Base-by-base conservation (phyloP, 306 rosid species). In the Gleditsia sinensis region DNA sequence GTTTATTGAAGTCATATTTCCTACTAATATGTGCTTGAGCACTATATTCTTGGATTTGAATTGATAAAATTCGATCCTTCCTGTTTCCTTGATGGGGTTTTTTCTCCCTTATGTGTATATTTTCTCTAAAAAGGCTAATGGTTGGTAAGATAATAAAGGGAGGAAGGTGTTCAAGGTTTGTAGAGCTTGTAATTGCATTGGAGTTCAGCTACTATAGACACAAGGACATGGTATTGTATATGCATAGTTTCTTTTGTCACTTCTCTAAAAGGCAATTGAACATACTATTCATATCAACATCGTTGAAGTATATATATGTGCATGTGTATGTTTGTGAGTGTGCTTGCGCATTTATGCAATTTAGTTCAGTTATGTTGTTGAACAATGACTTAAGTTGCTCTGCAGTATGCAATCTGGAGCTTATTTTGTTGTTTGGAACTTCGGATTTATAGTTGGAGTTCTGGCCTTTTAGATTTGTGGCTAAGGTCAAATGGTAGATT, bases 291-390 rank as follows among this genome's bases (percentile, higher is more conserved):
- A n/a, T n/a, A n/a, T n/a, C n/a, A n/a, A n/a, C n/a, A n/a, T n/a
- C n/a, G n/a, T n/a, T n/a, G n/a, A n/a, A n/a, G n/a, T n/a, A n/a
- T n/a, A n/a, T n/a, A n/a, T n/a, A n/a, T n/a, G n/a, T n/a, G n/a
- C n/a, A n/a, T n/a, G n/a, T n/a, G n/a, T n/a, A n/a, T n/a, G n/a
- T n/a, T n/a, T n/a, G n/a, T n/a, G n/a, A n/a, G n/a, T n/a, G n/a
- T n/a, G n/a, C n/a, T n/a, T n/a, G n/a, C n/a, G n/a, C 16, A 43
- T 14, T 1, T 1, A 14, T 43, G 49, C 49, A 11, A 3, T 43
- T 14, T 43, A 14, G 49, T 69, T 69, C 67, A 70, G 73, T 70
- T 62, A 62, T 24, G 32, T 63, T 40, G 25, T 45, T 54, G 48
- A 49, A 50, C 14, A 39, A 50, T 69, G 23, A 39, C 7, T 62